phyloP scores from a whole-genome alignment of 305 asterid species.

The Striga hermonthica region DNA sequence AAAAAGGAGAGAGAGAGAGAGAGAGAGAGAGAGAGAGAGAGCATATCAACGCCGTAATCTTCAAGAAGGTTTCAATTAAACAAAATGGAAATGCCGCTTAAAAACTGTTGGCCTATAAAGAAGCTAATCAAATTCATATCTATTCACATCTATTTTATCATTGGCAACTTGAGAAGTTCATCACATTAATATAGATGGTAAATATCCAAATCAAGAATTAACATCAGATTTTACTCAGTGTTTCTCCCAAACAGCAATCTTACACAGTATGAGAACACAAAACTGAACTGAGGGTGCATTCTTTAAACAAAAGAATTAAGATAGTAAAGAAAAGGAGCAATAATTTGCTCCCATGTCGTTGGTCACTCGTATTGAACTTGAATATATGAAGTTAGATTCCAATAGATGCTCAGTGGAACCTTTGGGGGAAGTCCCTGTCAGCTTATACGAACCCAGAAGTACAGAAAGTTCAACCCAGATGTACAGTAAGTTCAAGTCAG shows the following conservation, averaged over 20 bases:
- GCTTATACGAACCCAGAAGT: constrained; percentile 1
- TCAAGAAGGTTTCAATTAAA: constrained; percentile 14
- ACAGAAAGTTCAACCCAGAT: constrained; percentile 9
- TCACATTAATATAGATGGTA: neutral
- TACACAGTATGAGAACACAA: no score
- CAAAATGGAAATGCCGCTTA: constrained; percentile 13
- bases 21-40: constrained; percentile 1
- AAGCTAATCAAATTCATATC: constrained; percentile 17
- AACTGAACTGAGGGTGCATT: no score
- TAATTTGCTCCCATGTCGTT: neutral
- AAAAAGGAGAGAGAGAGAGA: no score
- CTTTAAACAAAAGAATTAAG: neutral
- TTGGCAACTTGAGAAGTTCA: neutral
- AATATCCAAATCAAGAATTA: neutral
- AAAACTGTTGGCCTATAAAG: constrained; percentile 14
- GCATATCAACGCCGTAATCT: constrained; percentile 27
- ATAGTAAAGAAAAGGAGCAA: neutral
- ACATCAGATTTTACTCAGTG: neutral
- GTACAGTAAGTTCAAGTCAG: neutral
- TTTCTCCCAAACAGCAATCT: neutral
- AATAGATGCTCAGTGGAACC: neutral
- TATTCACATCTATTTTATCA: constrained; percentile 6
- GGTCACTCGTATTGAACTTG: constrained; percentile 2
- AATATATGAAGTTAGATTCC: neutral
- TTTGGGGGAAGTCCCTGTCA: neutral